phyloP scores from a whole-genome alignment of 768 basidiomycete genomes.

The Suillus subalutaceus region DNA sequence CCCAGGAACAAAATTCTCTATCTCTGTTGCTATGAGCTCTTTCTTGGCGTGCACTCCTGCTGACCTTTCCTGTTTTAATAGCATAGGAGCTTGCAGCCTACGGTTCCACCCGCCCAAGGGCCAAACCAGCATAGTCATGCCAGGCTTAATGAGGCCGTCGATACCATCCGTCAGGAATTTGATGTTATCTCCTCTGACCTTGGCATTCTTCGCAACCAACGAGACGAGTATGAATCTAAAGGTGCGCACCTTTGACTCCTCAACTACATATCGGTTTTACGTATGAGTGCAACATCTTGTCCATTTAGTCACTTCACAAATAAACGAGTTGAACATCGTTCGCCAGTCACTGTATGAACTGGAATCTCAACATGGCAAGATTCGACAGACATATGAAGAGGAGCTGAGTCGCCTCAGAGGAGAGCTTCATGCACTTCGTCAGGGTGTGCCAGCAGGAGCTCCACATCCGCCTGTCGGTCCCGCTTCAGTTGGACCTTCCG shows the following conservation, averaged over 20 bases:
- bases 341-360: constrained; percentile 90
- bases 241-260: constrained; percentile 49
- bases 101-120: constrained; percentile 46
- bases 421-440: constrained; percentile 61
- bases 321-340: constrained; percentile 89
- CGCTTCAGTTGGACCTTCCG: constrained; percentile 36
- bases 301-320: constrained; percentile 69
- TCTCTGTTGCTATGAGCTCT: constrained; percentile 4
- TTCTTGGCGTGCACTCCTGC: constrained; percentile 7
- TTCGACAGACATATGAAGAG: constrained; percentile 85
- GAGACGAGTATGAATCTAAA: constrained; percentile 90
- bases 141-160: constrained; percentile 78
- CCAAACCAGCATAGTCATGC: constrained; percentile 41
- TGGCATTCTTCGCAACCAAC: constrained; percentile 66
- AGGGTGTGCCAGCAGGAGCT: constrained; percentile 37
- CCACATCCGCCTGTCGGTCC: constrained; percentile 38
- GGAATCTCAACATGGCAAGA: constrained; percentile 84
- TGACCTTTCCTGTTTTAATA: constrained; percentile 28
- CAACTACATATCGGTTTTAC: background rate
- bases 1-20: constrained; percentile 28
- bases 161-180: constrained; percentile 82
- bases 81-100: constrained; percentile 60
- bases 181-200: constrained; percentile 74
- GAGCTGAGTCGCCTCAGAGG: constrained; percentile 74
- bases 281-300: constrained; percentile 16